Evolutionary conservation across 768 basidiomycete species (phyloP).

Genomic region (Leccinum ochraceum): DNA sequence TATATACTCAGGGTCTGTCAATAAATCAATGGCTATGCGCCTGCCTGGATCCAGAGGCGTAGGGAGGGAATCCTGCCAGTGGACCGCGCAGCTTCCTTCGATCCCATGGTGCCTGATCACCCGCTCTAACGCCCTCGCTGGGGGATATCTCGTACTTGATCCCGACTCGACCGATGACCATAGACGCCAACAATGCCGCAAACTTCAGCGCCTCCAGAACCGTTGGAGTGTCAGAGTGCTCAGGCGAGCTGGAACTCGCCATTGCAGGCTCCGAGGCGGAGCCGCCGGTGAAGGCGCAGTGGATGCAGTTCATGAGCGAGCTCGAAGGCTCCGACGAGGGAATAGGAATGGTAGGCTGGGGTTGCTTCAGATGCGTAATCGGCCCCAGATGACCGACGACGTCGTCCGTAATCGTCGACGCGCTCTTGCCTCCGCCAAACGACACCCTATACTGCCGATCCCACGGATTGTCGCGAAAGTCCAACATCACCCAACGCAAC

Average conservation of each 20-base stretch:
- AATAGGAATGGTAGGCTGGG: not conserved
- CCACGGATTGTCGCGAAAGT: constrained; percentile 37
- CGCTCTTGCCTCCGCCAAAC: constrained; percentile 19
- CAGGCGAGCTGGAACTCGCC: constrained; percentile 19
- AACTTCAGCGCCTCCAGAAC: constrained; percentile 52
- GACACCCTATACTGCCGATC: constrained; percentile 24
- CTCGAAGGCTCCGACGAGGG: not conserved
- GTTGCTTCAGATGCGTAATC: constrained; percentile 16
- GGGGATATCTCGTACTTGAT: constrained; percentile 24
- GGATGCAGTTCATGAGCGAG: constrained; percentile 20
- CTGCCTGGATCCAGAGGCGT: constrained; percentile 15
- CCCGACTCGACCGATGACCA: constrained; percentile 39
- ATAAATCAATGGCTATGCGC: constrained; percentile 5
- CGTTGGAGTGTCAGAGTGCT: constrained; percentile 37
- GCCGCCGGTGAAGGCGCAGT: constrained; percentile 1
- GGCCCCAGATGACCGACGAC: constrained; percentile 17
- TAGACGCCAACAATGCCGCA: constrained; percentile 48
- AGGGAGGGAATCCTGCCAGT: not conserved
- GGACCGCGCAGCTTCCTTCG: constrained; percentile 13
- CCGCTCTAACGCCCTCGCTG: constrained; percentile 20
- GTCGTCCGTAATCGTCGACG: constrained; percentile 21
- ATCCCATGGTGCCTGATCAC: constrained; percentile 44
- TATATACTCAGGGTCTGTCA: not conserved
- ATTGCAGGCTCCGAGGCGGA: not conserved
- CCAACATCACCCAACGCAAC: constrained; percentile 33